Percentiles rank a stretch among this genome's conserved stretches.
Evolutionary conservation across 2,329 filamentous ascomycete species (phyloP).

Genomic region (Aspergillus sclerotialis): DNA sequence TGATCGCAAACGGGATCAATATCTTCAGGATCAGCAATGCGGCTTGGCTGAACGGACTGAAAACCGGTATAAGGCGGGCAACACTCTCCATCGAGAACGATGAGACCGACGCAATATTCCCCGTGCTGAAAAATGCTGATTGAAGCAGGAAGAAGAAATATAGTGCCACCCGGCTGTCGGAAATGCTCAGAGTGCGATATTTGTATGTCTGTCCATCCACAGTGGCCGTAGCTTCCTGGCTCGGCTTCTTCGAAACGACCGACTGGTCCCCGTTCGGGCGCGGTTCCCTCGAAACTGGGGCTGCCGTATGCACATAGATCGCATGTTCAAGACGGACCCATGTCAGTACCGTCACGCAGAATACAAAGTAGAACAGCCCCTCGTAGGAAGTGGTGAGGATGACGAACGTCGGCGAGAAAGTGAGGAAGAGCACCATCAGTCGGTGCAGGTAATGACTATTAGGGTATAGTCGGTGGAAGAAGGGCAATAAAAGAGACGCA

Average conservation of each 20-base stretch:
- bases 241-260: constrained; percentile 15
- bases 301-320: constrained; percentile 47
- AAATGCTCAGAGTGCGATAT: constrained; percentile 65
- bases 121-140: constrained; percentile 93
- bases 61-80: constrained; percentile 76
- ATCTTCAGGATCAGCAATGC: constrained; percentile 82
- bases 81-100: constrained; percentile 93
- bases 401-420: constrained; percentile 88
- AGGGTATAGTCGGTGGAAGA: constrained; percentile 71
- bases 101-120: constrained; percentile 89
- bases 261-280: constrained; percentile 13
- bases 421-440: constrained; percentile 79
- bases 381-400: constrained; percentile 97
- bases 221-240: constrained; percentile 26
- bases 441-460: constrained; percentile 87
- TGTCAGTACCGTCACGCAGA: constrained; percentile 70
- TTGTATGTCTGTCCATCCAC: constrained; percentile 24
- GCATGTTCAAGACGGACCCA: constrained; percentile 92
- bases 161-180: constrained; percentile 80
- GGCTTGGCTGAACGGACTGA: constrained; percentile 87
- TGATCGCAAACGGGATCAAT: constrained; percentile 84
- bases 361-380: constrained; percentile 89
- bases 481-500: constrained; percentile 67
- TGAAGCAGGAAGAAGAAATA: constrained; percentile 96
- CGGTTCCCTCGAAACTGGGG: constrained; percentile 8